phyloP scores from a whole-genome alignment of 306 rosid genomes.

The cucumber (Cucumis sativus) region DNA sequence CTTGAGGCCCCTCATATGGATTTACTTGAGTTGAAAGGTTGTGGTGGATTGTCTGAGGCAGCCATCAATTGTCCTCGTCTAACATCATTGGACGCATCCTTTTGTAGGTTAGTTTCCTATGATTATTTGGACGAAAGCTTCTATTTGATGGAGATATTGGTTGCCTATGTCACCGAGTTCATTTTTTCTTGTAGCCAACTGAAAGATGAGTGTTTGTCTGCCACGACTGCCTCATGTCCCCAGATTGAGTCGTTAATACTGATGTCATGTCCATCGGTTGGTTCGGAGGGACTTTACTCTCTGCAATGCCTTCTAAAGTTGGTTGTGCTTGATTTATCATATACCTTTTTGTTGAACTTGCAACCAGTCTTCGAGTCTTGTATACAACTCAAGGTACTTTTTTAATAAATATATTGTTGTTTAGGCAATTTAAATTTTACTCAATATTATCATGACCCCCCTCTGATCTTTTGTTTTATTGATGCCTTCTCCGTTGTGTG shows the following conservation, averaged over 20 bases:
- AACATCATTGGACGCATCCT: conserved; percentile 89
- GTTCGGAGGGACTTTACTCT: conserved; percentile 73
- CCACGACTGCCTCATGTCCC: conserved; percentile 79
- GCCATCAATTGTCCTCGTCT: conserved; percentile 81
- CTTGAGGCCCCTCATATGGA: conserved; percentile 71
- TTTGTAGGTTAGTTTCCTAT: conserved; percentile 62
- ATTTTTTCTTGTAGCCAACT: conserved; percentile 57
- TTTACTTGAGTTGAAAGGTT: conserved; percentile 90
- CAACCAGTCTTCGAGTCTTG: conserved; percentile 87
- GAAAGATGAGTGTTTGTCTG: conserved; percentile 77
- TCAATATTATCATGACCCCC: neutral
- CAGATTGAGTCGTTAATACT: conserved; percentile 74
- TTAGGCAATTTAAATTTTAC: neutral
- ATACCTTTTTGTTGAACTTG: conserved; percentile 78
- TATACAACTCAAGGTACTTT: conserved; percentile 56
- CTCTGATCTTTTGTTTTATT: neutral
- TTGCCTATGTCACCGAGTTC: conserved; percentile 14
- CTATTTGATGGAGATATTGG: neutral
- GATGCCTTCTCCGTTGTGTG: conserved; percentile 12
- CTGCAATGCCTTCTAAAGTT: conserved; percentile 53
- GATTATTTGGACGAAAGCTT: conserved; percentile 1
- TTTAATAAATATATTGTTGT: neutral
- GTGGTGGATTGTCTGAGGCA: conserved; percentile 87
- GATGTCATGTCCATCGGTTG: conserved; percentile 89
- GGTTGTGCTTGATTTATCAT: conserved; percentile 73